phyloP scores from a whole-genome alignment of 1,284 basidiomycete species.

The Meira miltonrushii region DNA sequence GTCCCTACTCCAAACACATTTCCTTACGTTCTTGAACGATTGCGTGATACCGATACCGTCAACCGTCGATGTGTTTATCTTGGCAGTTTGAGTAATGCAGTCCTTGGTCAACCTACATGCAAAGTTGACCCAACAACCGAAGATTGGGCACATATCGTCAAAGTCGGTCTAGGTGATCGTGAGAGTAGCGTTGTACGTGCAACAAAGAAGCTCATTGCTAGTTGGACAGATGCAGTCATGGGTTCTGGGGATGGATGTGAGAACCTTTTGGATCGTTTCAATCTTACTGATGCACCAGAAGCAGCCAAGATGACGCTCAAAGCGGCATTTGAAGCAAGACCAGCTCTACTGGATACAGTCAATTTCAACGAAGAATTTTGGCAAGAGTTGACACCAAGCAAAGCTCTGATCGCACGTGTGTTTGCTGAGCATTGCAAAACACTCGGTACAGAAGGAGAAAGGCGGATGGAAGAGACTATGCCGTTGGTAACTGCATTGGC shows the following conservation, averaged over 20 bases:
- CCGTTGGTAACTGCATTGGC: conserved; percentile 87
- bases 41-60: conserved; percentile 76
- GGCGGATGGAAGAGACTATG: conserved; percentile 67
- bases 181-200: conserved; percentile 76
- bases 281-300: conserved; percentile 59
- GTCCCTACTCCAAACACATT: conserved; percentile 63
- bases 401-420: conserved; percentile 74
- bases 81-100: conserved; percentile 44
- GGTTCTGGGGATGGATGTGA: neutral
- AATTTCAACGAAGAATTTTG: conserved; percentile 75
- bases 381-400: conserved; percentile 70
- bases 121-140: neutral
- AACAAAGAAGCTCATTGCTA: conserved; percentile 59
- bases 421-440: conserved; percentile 76
- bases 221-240: conserved; percentile 35
- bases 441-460: conserved; percentile 58
- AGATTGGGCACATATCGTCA: conserved; percentile 29
- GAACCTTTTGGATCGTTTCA: conserved; percentile 62
- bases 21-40: conserved; percentile 68
- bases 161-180: conserved; percentile 77
- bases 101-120: conserved; percentile 3
- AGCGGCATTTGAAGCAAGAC: conserved; percentile 62
- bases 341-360: conserved; percentile 63
- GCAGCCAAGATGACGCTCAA: conserved; percentile 66
- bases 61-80: conserved; percentile 78